Evolutionary conservation across 2,329 filamentous ascomycete genomes (phyloP), one percentile per base, ranked within the genome.

Genomic region (Ploettnerulaceae sp.): DNA sequence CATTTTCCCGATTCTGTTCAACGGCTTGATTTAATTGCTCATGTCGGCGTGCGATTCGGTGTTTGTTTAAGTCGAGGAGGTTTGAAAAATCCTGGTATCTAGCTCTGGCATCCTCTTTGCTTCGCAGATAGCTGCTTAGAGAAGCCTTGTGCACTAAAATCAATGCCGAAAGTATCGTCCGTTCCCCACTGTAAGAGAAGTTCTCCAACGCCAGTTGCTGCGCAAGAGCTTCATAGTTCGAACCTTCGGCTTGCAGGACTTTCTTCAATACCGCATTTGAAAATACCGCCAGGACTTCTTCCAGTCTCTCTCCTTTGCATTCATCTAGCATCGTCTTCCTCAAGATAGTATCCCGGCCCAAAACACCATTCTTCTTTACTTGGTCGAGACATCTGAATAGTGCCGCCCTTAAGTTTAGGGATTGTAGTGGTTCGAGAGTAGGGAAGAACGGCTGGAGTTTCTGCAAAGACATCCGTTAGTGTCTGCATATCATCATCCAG

Each of bases 301-400:
- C 89, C 45, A 97, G 79, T 53, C 88, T 83, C 45, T 95, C 89
- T 5, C 91, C 91, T 56, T 86, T 90, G 69, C 93, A 98, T 59
- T 98, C 91, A 63, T 98, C 93, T 41, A 98, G 72, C 87, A 96
- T 95, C 0, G 89, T 95, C 70, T 95, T 96, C 41, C 93, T 81
- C 24, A 97, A 69, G 1, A 94, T 77, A 0, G 79, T 77, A 61
- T 95, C 89, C 39, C 87, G 76, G 3, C 89, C 87, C 7, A 97
- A 72, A 0, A 84, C 72, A 22, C 89, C 90, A 68, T 81, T 87
- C 70, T 94, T 95, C 71, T 97, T 97, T 49, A 89, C 73, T 41
- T 88, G 83, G 53, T 91, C 86, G 44, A 98, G 78, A 56, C 77
- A 81, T 65, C 89, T 80, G 58, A 90, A 85, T 7, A 96, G 74